phyloP scores from a whole-genome alignment of 306 rosid species.

The Fragaria ananassa region DNA sequence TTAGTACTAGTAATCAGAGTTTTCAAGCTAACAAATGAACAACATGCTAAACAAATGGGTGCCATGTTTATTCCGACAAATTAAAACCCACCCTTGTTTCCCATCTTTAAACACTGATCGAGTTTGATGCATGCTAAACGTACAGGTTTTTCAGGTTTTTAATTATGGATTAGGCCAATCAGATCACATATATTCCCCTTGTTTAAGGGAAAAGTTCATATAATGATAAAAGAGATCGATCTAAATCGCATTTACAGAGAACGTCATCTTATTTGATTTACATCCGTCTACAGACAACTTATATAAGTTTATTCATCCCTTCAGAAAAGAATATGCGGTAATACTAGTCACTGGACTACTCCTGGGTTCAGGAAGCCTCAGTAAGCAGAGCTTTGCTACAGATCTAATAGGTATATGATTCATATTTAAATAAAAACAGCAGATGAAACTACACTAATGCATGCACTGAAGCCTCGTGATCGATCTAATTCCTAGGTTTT shows the following conservation, averaged over 20 bases:
- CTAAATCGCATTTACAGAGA: conserved; percentile 15
- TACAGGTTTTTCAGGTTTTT: conserved; percentile 17
- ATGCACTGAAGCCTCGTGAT: background rate
- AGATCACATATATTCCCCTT: conserved; percentile 36
- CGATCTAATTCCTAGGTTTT: too few species aligned
- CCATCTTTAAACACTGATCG: conserved; percentile 59
- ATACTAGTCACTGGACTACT: conserved; percentile 12
- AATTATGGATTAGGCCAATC: conserved; percentile 26
- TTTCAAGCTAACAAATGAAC: conserved; percentile 19
- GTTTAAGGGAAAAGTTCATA: too few species aligned
- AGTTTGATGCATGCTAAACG: conserved; percentile 19
- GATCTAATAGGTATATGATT: background rate
- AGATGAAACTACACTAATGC: background rate
- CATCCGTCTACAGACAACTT: conserved; percentile 17
- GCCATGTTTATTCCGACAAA: conserved; percentile 79
- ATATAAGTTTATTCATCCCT: background rate
- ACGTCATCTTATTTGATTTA: conserved; percentile 13
- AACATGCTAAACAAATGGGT: conserved; percentile 47
- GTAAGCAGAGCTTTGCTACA: background rate
- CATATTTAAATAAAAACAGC: background rate
- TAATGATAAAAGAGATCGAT: background rate
- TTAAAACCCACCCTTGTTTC: conserved; percentile 56
- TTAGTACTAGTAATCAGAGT: too few species aligned
- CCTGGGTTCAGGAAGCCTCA: background rate
- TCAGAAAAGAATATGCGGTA: conserved; percentile 15